Conservation (phyloP, 164 flowering plant genomes). For the Stephania japonica region DNA sequence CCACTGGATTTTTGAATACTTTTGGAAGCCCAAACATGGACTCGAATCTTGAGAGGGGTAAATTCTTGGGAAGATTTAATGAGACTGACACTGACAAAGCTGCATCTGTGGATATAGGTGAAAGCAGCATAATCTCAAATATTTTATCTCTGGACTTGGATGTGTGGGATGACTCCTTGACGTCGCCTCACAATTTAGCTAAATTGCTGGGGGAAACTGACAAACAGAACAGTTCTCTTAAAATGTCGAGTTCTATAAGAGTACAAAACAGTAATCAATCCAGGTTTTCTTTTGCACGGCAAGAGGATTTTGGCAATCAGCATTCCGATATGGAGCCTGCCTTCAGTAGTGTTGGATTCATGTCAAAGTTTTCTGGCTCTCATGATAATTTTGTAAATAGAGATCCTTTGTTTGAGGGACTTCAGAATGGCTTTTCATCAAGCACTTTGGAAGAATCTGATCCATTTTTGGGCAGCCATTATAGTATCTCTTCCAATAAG, state of each 20-base stretch:
- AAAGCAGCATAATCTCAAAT: constrained; percentile 48
- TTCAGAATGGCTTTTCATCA: constrained; percentile 19
- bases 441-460: constrained; percentile 16
- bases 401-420: constrained; percentile 18
- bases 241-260: constrained; percentile 26
- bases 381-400: constrained; percentile 22
- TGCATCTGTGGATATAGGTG: constrained; percentile 29
- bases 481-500: constrained; percentile 22
- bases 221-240: constrained; percentile 18
- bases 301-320: constrained; percentile 30
- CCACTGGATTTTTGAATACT: constrained; percentile 17
- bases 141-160: constrained; percentile 50
- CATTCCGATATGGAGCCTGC: constrained; percentile 19
- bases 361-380: constrained; percentile 7
- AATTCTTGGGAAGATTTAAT: constrained; percentile 19
- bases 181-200: constrained; percentile 26
- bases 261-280: constrained; percentile 31
- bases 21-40: constrained; percentile 19
- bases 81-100: constrained; percentile 13
- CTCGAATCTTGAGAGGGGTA: constrained; percentile 24
- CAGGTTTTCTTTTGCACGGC: constrained; percentile 49
- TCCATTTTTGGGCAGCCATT: constrained; percentile 12
- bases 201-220: constrained; percentile 30
- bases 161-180: constrained; percentile 38
- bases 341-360: constrained; percentile 10